Conservation (phyloP, 139 green algal species). For the Volvox africanus region DNA sequence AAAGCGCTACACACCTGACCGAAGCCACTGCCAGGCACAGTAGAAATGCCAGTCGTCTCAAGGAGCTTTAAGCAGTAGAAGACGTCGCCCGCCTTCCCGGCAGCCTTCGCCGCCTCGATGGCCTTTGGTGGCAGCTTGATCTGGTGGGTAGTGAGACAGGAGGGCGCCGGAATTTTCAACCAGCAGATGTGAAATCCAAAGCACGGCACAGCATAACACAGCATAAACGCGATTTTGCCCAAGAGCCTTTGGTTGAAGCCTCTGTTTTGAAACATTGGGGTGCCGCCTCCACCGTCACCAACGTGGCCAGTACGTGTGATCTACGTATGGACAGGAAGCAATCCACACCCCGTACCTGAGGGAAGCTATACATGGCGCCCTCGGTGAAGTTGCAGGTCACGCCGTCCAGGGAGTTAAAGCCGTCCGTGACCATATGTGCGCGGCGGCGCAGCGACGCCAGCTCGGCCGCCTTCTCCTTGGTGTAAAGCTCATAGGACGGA, state of each 20-base stretch:
- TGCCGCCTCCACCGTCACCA: too few species aligned
- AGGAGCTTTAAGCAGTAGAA: slow-evolving; percentile 93
- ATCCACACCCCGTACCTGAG: slow-evolving; percentile 47
- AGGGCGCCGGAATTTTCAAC: too few species aligned
- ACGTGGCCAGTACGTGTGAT: too few species aligned
- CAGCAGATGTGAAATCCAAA: too few species aligned
- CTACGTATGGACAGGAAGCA: background rate
- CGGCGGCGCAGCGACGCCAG: slow-evolving; percentile 65
- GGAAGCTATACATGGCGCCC: slow-evolving; percentile 92
- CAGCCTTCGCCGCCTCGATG: slow-evolving; percentile 75
- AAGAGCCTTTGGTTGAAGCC: too few species aligned
- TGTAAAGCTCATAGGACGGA: slow-evolving; percentile 70
- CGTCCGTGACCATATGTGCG: slow-evolving; percentile 87
- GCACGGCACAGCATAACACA: too few species aligned
- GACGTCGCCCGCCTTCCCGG: slow-evolving; percentile 85
- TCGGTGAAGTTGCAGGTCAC: slow-evolving; percentile 90
- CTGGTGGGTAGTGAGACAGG: background rate
- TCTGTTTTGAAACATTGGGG: too few species aligned
- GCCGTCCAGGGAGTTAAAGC: slow-evolving; percentile 86
- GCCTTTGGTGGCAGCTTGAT: slow-evolving; percentile 74
- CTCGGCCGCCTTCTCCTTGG: slow-evolving; percentile 55
- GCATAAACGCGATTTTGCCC: too few species aligned
- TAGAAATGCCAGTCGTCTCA: slow-evolving; percentile 88
- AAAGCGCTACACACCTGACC: slow-evolving; percentile 68
- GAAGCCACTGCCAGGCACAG: slow-evolving; percentile 90